Evolutionary conservation across 345 rosid genomes (phyloP), one percentile per base, ranked within the genome.

Genomic region (Syzygium grande): DNA sequence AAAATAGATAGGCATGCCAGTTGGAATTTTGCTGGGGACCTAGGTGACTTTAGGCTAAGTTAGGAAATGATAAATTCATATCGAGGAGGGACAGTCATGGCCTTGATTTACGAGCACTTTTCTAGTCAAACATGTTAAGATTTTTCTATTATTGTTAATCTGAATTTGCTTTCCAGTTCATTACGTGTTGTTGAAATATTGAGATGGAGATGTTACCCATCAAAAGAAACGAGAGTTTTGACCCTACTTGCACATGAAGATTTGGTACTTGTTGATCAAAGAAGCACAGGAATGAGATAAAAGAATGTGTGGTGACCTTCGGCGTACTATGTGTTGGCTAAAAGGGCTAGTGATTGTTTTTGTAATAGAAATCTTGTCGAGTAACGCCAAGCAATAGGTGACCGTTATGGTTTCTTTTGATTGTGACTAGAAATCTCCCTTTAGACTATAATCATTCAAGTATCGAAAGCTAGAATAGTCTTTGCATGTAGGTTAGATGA

Each of bases 211-310:
- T 73, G 83, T 73, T 38, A 41, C 83, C 83, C 83, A 73, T 25
- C 21, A 73, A 38, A 73, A 73, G 83, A 73, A 73, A 38, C 49
- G 14, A 73, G 14, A 49, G 49, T 22, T 38, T 87, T 87, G 51
- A 54, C 52, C 29, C 61, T 25, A 87, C 85, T 89, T 87, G 90
- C 91, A 89, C 89, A 88, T 85, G 87, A 84, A 79, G 53, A 68
- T 22, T 79, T 51, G 65, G 90, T 84, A 16, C 83, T 73, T 19
- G 83, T 19, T 38, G 49, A 38, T 38, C 83, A 38, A 73, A 38
- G 49, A 38, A 0, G 27, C 83, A 73, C 49, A 19, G 21, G 83
- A 73, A 38, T 49, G 21, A 19, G 49, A 61, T 61, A 38, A 61
- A 61, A n/a, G 73, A 8, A 61, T 14, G 73, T 6, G 73, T 13